Evolutionary conservation across 495 filamentous ascomycete genomes (phyloP), one percentile per base, ranked within the genome.

Genomic region (Pyronema omphalodes): DNA sequence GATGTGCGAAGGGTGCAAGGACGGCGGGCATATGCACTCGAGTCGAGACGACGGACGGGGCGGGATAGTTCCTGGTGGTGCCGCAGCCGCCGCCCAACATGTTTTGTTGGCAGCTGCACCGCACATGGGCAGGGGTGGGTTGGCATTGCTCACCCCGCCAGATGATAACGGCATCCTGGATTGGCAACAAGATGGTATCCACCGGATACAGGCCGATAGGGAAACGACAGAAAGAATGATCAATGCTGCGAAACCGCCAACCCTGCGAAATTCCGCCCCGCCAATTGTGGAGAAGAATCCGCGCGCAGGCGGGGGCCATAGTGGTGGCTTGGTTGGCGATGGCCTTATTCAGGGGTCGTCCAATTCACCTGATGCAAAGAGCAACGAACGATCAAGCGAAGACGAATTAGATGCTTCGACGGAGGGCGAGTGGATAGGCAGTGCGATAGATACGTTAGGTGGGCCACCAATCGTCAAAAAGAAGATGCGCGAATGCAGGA

Each of bases 111-210:
- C 62, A 35, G 58, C 62, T 34, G 63, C 54, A 41, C 58, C 61
- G 34, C 62, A 65, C 52, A 37, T 63, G 34, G 61, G 58, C 39
- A 58, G 58, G 51, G 62, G 62, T 51, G 62, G 61, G 41, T 55
- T 62, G 54, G 61, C 61, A 54, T 54, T 67, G 36, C 37, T 67
- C 15, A 67, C 65, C 18, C 65, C 65, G 46, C 65, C 65, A 8
- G 65, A 67, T 43, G 65, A 67, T 58, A 61, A 57, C 35, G 65
- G 62, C n/a, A 54, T 62, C 36, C 55, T 67, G 47, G 61, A 62
- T 52, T 67, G 65, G 65, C 54, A 54, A 55, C 56, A 43, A 50
- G 58, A 58, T 51, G 49, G 39, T 46, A 52, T 59, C 54, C 44
- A 61, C 47, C 54, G 58, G 55, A 53, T 23, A 52, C 46, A 29